A percentile compares a stretch with the other conserved stretches of the same genome.
Conservation (phyloP, 2,329 filamentous ascomycete genomes). For the Colletotrichum lini region DNA sequence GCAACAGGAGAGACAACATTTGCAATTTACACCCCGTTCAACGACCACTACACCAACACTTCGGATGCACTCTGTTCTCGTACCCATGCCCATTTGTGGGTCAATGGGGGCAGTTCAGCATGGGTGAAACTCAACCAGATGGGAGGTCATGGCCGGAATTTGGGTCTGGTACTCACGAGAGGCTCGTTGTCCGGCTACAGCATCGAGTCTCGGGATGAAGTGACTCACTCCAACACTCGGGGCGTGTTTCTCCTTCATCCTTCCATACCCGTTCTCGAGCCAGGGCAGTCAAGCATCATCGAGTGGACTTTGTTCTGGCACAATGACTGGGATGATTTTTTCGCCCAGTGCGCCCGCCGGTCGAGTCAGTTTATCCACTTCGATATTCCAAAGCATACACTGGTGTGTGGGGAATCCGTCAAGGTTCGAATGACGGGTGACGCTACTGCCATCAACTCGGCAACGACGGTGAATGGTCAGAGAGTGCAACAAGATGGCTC, state of each 20-base stretch:
- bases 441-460: constrained; percentile 11
- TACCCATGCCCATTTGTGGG: constrained; percentile 38
- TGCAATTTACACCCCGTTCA: constrained; percentile 40
- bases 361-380: constrained; percentile 30
- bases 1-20: constrained; percentile 23
- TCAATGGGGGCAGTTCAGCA: constrained; percentile 30
- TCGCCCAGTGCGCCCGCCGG: constrained; percentile 19
- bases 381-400: constrained; percentile 21
- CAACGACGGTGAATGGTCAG: constrained; percentile 18
- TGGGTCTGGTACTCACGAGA: constrained; percentile 36
- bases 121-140: constrained; percentile 42
- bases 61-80: constrained; percentile 23
- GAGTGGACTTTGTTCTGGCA: constrained; percentile 40
- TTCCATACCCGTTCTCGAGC: constrained; percentile 22
- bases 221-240: constrained; percentile 36
- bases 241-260: constrained; percentile 40
- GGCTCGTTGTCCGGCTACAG: constrained; percentile 38
- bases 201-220: constrained; percentile 37
- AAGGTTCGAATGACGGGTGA: constrained; percentile 18
- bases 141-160: constrained; percentile 32
- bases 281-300: constrained; percentile 19
- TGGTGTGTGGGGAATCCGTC: constrained; percentile 8
- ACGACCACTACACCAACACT: constrained; percentile 41
- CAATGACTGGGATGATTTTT: constrained; percentile 34
- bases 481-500: constrained; percentile 7